phyloP scores from a whole-genome alignment of 2,329 filamentous ascomycete genomes.

The Geosmithia morbida region DNA sequence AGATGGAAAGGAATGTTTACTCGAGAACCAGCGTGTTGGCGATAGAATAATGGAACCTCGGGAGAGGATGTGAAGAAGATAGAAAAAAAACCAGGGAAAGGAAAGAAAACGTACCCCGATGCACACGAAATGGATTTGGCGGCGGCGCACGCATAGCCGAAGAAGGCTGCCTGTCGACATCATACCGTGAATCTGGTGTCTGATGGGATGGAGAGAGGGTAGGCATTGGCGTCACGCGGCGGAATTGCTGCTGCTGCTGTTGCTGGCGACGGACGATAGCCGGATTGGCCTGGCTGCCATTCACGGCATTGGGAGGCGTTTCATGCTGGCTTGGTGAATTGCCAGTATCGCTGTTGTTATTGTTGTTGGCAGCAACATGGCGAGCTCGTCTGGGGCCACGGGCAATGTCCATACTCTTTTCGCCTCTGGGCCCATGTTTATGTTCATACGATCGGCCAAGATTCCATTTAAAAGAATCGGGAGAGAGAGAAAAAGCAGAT shows the following conservation, averaged over 20 bases:
- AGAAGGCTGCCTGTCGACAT: not conserved
- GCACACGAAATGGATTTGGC: constrained; percentile 20
- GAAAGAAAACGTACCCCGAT: constrained; percentile 16
- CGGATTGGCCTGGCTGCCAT: not conserved
- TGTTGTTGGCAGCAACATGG: constrained; percentile 10
- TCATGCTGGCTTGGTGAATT: not conserved
- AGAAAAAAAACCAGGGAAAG: not conserved
- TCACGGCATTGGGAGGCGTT: not conserved
- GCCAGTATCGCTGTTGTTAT: not conserved
- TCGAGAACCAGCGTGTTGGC: not conserved
- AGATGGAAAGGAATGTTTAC: too few relatives aligned
- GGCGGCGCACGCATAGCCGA: constrained; percentile 12
- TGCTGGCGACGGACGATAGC: not conserved
- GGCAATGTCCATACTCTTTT: constrained; percentile 10
- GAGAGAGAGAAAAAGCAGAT: not conserved
- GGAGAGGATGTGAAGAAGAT: constrained; percentile 1
- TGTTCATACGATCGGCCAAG: too few relatives aligned
- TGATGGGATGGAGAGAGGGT: not conserved
- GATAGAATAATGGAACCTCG: not conserved
- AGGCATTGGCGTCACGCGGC: not conserved
- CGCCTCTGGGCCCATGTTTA: not conserved
- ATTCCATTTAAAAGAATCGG: not conserved
- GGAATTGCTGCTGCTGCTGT: not conserved
- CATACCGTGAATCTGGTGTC: constrained; percentile 2
- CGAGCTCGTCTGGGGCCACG: constrained; percentile 16